Conservation (phyloP, 2,329 filamentous ascomycete species). For the Lachnellula occidentalis region DNA sequence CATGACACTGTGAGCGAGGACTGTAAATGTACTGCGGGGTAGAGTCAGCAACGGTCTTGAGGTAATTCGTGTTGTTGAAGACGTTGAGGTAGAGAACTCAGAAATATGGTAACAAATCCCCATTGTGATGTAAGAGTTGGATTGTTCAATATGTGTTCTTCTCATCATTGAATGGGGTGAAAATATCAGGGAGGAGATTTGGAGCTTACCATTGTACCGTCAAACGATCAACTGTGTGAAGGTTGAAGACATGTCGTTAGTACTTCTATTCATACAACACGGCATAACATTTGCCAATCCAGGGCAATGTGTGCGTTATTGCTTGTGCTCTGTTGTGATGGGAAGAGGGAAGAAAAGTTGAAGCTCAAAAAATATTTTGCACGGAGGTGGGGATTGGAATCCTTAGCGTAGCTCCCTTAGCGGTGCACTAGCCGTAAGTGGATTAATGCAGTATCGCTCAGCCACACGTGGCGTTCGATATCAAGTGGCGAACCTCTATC, state of each 20-base stretch:
- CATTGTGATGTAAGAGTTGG: constrained; percentile 37
- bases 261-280: too few relatives aligned
- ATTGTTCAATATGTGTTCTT: constrained; percentile 36
- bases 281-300: too few relatives aligned
- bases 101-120: constrained; percentile 33
- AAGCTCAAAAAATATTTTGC: background rate
- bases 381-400: background rate
- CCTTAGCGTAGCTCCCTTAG: background rate
- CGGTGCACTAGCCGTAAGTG: background rate
- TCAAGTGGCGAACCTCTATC: constrained; percentile 2
- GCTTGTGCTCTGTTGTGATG: constrained; percentile 46
- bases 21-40: background rate
- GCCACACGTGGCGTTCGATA: constrained; percentile 2
- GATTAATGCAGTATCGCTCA: background rate
- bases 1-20: background rate
- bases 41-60: background rate
- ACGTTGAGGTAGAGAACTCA: constrained; percentile 25
- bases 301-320: background rate
- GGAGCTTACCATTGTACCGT: constrained; percentile 13
- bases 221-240: too few relatives aligned
- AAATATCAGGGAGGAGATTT: constrained; percentile 4
- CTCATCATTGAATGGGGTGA: constrained; percentile 33
- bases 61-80: background rate
- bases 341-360: constrained; percentile 39
- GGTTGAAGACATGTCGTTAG: too few relatives aligned